Conservation (phyloP, 2,329 filamentous ascomycete genomes). For the Trichophyton simii region DNA sequence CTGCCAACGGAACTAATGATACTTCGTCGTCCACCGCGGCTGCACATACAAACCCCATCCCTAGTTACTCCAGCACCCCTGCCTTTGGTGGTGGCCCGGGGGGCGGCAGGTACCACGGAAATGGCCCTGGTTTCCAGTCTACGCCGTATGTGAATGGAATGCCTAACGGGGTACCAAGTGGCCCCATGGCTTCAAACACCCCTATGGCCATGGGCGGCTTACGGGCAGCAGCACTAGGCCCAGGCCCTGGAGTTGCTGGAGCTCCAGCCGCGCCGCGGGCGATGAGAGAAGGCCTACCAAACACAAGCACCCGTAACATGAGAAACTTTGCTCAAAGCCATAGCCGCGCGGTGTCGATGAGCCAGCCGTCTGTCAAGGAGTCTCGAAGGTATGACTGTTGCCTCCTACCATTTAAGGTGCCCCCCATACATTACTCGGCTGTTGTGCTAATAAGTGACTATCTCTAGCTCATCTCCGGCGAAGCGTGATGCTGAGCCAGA, state of each 20-base stretch:
- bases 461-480: background rate
- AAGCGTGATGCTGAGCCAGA: background rate
- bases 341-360: background rate
- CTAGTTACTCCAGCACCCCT: background rate
- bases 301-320: slow-evolving; percentile 59
- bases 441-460: background rate
- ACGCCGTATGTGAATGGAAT: background rate
- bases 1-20: background rate
- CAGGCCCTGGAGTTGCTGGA: slow-evolving; percentile 50
- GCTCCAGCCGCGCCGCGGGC: slow-evolving; percentile 90
- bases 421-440: background rate
- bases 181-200: background rate
- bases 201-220: background rate
- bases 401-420: too few species aligned
- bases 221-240: slow-evolving; percentile 40
- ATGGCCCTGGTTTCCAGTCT: background rate
- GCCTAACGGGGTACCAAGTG: background rate
- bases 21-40: background rate
- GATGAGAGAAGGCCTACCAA: slow-evolving; percentile 78
- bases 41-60: background rate
- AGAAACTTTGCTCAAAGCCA: slow-evolving; percentile 32
- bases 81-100: background rate
- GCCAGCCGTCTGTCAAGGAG: slow-evolving; percentile 9
- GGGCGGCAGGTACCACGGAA: slow-evolving; percentile 12
- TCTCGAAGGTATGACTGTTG: slow-evolving; percentile 21